Evolutionary conservation across 2,329 filamentous ascomycete genomes (phyloP), one percentile per base, ranked within the genome.

Genomic region (Ascochyta clinopodiicola): DNA sequence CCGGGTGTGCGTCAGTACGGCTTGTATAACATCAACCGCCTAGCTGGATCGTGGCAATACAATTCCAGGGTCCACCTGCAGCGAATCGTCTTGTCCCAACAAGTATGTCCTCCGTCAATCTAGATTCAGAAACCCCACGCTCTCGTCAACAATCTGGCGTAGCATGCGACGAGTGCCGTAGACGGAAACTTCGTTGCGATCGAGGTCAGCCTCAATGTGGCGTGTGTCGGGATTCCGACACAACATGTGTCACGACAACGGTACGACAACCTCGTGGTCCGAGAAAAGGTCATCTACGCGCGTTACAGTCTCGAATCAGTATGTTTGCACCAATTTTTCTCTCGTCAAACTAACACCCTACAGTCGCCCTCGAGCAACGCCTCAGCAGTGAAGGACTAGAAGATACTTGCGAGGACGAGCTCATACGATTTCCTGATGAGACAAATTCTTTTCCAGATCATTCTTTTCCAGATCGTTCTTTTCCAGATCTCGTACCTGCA

Each of bases 131-230:
- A 7, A 27, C 46, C n/a, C 46, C 9, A 43, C 38, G 37, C 22
- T 43, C 46, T 15, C 47, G 47, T 22, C 47, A 50, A 31, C 47
- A 50, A n/a, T 31, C 47, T 10, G 47, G 47, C 9, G 13, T 50
- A n/a, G 47, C 47, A 29, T 50, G 47, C 39, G 47, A 50, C 29
- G 47, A 50, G 31, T 43, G 47, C 32, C 47, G 47, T 12, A 50
- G 47, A 37, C 38, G 47, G 3, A 50, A 50, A 17, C 39, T 50
- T 29, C 47, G 47, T 15, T 50, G 47, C 32, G 47, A 50, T 13
- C 17, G 47, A 50, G 47, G 22, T 32, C 47, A 44, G 31, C 47
- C 47, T 21, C 38, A 50, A 22, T 50, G 47, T 44, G 47, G 47
- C 21, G 39, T 50, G 6, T 50, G 47, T 17, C 47, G 31, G 17